A percentile compares a stretch with the other conserved stretches of the same genome.
Evolutionary conservation across 257 asterid species (phyloP).

Genomic region (Petunia secreta): DNA sequence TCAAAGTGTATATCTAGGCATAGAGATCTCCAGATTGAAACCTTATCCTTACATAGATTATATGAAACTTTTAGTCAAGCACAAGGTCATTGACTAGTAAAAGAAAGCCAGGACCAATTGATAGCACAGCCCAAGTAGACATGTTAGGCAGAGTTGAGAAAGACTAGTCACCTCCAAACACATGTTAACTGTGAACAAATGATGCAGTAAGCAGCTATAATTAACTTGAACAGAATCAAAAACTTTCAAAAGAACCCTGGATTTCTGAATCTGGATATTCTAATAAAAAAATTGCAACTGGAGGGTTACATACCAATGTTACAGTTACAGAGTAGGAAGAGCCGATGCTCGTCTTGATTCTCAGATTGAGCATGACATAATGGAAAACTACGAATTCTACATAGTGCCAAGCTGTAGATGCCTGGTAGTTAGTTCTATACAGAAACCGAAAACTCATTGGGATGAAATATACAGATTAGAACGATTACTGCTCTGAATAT

Average conservation of each 20-base stretch:
- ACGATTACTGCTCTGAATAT: slow-evolving; percentile 9
- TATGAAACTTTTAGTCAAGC: too few species aligned
- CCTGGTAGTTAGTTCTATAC: slow-evolving; percentile 23
- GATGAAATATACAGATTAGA: background rate
- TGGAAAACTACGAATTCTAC: slow-evolving; percentile 15
- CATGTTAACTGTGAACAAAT: background rate
- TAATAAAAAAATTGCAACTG: slow-evolving; percentile 1
- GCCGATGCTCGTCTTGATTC: background rate
- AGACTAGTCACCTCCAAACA: slow-evolving; percentile 17
- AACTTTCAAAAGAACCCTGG: slow-evolving; percentile 45
- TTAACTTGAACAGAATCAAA: background rate
- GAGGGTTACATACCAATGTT: slow-evolving; percentile 19
- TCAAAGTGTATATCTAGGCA: background rate
- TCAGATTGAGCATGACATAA: background rate
- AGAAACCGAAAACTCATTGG: background rate
- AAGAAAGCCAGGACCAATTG: background rate
- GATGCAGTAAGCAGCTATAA: background rate
- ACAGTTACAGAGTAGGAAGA: background rate
- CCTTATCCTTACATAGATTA: background rate
- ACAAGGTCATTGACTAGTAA: background rate
- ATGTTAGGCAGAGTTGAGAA: background rate
- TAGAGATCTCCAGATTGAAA: background rate
- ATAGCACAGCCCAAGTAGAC: background rate
- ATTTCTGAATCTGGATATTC: slow-evolving; percentile 62
- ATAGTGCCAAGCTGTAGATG: slow-evolving; percentile 10